Evolutionary conservation across 106 monocot species (phyloP), one percentile per base, ranked within the genome.

Genomic region (Iris macrosiphon): DNA sequence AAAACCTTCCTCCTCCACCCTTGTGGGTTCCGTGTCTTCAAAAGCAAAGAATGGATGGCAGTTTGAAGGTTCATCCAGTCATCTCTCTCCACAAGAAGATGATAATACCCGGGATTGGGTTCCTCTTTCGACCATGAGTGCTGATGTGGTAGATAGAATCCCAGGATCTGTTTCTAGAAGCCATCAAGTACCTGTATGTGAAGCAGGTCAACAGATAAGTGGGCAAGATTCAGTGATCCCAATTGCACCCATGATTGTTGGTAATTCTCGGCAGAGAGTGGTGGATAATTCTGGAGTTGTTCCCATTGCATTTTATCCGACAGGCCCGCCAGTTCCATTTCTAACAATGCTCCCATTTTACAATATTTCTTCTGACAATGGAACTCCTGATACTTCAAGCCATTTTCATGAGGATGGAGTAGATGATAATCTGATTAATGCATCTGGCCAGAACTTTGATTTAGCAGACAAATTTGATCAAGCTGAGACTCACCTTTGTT

Each of bases 301-400:
- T 51, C 68, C 71, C 4, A 1, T 63, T 35, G 25, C 65, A 47
- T 84, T 81, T 59, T 41, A 65, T 75, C 74, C 69, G 24, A 75
- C 72, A 20, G 89, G 89, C 0, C 89, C 84, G 8, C 77, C 77
- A 9, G 70, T 80, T 27, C 83, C 83, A 17, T 77, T 79, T 44
- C 38, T 68, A 16, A 34, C 9, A 35, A 49, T 75, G 66, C 10
- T 68, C 4, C 77, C 73, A 21, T 13, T 44, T 6, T 58, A 39
- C 56, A 72, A 69, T 43, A 56, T 39, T 15, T 48, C 49, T 27
- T 55, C 64, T 65, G 69, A 73, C 27, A 51, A 58, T 16, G 53
- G 52, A 5, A 76, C 66, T 55, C 29, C 66, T 38, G 72, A 73
- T 66, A 66, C 69, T 6, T 31, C 44, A 17, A 65, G 45, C 25